Base-by-base conservation (phyloP, 148 eudicot species). In the Chenopodium quinoa region DNA sequence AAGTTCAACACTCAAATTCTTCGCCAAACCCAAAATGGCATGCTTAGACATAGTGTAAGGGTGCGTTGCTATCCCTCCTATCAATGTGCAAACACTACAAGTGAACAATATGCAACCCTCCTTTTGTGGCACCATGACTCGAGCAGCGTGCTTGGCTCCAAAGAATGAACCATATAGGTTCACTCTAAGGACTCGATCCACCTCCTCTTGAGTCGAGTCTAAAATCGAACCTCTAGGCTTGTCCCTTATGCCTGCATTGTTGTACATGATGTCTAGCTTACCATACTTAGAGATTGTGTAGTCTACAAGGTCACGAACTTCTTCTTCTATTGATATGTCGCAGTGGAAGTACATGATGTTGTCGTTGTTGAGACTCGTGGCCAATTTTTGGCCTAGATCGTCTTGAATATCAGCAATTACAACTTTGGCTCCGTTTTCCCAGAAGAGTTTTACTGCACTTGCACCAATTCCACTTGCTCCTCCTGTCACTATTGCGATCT, bases 401-500 rank as follows among this genome's bases (percentile, higher is more conserved):
- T 77, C 81, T 75, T 90, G 86, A 62, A 91, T 87, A 79, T 94
- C 98, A 22, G 93, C 94, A 14, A 94, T 87, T 27, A 92, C 87
- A 10, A 94, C 93, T 86, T 89, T 94, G 78, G 98, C 98, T 1
- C 94, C 98, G 23, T 92, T 81, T 80, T 77, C 74, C 70, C 81
- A 75, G 83, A 94, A 94, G 17, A 82, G 83, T 13, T 80, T 75
- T 7, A 88, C 90, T 0, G 94, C 85, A 82, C 81, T 91, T 75
- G 88, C 90, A 4, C 96, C 98, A 11, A 94, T 90, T 31, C 96
- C 98, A 66, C 88, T 90, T 72, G 98, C 94, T 72, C 90, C 98
- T 63, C 96, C 98, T 0, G 98, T 94, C 32, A 94, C 90, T 74
- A 94, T 78, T 17, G 96, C 96, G 75, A 92, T 90, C 85, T 92